Evolutionary conservation across 2,329 filamentous ascomycete species (phyloP), one percentile per base, ranked within the genome.

Genomic region (Bimuria novae-zelandiae): DNA sequence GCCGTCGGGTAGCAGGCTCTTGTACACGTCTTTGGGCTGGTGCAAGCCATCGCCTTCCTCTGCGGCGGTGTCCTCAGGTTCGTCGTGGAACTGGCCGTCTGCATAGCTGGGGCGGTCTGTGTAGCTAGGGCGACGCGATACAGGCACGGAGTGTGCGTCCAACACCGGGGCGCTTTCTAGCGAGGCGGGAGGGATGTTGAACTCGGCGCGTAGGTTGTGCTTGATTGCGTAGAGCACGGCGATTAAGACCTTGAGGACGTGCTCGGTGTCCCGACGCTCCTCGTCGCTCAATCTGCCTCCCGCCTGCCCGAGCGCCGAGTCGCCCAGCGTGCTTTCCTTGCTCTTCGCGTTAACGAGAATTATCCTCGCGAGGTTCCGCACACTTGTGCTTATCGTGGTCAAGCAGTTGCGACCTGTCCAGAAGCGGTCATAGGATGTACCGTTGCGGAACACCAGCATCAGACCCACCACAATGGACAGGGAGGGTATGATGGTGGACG

Each of bases 381-480:
- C 78, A 33, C 76, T 76, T n/a, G 84, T 85, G 42, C 79, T 79
- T 25, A 86, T 77, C 0, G 78, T 79, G 10, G 78, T 83, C 49
- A 87, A 77, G 57, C 82, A 79, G 59, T 80, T 81, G 37, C 83
- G 74, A 4, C 82, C 83, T 3, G 81, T 80, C 84, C 84, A 87
- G 74, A 87, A 87, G 1, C 84, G 78, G 60, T 86, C 84, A 71
- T 86, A 87, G 48, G 78, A 82, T 3, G 84, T 87, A 59, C 81
- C 79, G 61, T 88, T 87, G 32, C 85, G 80, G 73, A 88, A 87
- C 23, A 88, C 85, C 29, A 88, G 82, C 80, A 88, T 86, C 35
- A 88, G 69, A 62, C 85, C 85, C 2, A 88, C 84, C 45, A 88
- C 85, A 51, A 88, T 88, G 29, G 81, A 84, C 1, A 88, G 74